Base-by-base conservation (phyloP, 73 alveolate species). In the Paramecium octaurelia region DNA sequence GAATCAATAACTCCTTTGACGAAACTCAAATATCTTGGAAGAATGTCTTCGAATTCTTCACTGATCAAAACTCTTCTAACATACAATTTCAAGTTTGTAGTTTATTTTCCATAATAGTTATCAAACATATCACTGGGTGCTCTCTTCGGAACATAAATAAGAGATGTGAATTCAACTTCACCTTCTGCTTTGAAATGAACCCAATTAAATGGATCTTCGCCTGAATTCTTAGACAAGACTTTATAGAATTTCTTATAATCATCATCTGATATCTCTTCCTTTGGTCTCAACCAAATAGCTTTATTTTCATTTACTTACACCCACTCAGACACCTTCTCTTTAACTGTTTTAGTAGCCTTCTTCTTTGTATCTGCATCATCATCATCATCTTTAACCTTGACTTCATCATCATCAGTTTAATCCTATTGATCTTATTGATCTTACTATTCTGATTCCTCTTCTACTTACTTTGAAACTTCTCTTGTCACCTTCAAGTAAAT, bases 261-360 rank as follows among this genome's bases (percentile, higher is more conserved):
- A 64, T 97, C 99, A 87, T 95, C 98, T 6, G 98, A 83, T 75
- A 98, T 97, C 60, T 98, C 99, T 75, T 96, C 97, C 96, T 98
- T 98, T 57, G 97, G 98, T 83, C 99, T 94, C 93, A 97, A 95
- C 99, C 99, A 98, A 75, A 98, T 96, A 34, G 99, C 99, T 93
- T 98, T 98, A 92, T 96, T 95, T 50, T 98, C 99, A 93, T 99
- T 99, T 92, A 98, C 95, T 94, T 97, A 95, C 92, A 98, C 99
- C 98, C 99, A 98, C 58, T 98, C 99, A 98, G 99, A 96, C 88
- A 95, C 97, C 95, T 96, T 92, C 90, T 97, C 99, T 68, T 98
- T 98, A 42, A 97, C 96, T 21, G 93, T 94, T 97, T 92, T 97
- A 96, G 80, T 97, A 96, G 86, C 97, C 58, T 90, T 92, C 96